Evolutionary conservation across 257 asterid species (phyloP).

Genomic region (Parsonsia alboflavescens): DNA sequence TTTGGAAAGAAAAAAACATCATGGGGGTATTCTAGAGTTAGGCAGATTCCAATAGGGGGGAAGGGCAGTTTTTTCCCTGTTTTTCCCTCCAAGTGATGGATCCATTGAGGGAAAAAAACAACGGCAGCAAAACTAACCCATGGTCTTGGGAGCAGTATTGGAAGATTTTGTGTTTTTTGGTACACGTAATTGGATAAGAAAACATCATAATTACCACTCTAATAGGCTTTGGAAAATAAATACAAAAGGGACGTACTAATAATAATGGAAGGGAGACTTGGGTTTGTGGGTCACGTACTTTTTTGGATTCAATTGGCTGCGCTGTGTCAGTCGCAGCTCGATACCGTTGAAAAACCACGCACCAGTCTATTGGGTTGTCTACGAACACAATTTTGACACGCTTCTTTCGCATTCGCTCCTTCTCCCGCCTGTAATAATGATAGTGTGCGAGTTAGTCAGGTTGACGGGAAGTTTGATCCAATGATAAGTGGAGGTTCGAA

Average conservation of each 20-base stretch:
- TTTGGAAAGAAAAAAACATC: too few species aligned
- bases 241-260: neutral
- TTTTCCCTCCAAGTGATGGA: neutral
- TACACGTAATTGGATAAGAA: neutral
- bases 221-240: neutral
- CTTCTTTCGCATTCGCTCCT: neutral
- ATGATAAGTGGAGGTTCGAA: too few species aligned
- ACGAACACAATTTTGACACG: constrained; percentile 20
- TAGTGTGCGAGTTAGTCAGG: too few species aligned
- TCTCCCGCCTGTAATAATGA: too few species aligned
- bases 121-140: neutral
- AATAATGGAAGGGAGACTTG: too few species aligned
- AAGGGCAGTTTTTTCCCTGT: neutral
- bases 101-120: neutral
- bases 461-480: too few species aligned
- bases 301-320: constrained; percentile 10
- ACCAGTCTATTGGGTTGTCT: neutral
- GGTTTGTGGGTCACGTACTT: too few species aligned
- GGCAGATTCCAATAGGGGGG: neutral
- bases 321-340: neutral
- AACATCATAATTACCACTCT: neutral
- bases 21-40: constrained; percentile 2
- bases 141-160: neutral
- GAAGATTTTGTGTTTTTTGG: too few species aligned
- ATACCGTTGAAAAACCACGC: neutral